Evolutionary conservation across 441 rosid species (phyloP).

Genomic region (Euphorbia schlechtendalii): DNA sequence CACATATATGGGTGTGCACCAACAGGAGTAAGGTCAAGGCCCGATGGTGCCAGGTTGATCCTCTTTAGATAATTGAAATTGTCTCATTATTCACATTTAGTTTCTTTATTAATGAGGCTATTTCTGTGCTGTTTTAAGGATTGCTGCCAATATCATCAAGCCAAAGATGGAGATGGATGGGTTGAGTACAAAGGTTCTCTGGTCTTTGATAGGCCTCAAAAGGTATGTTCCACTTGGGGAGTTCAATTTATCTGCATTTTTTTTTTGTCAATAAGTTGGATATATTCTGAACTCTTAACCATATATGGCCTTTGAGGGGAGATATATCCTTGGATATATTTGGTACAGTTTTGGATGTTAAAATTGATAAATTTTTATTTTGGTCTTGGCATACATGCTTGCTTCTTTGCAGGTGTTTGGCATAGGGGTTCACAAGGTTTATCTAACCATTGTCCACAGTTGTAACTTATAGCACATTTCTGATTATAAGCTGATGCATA

Average conservation of each 20-base stretch:
- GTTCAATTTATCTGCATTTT: background rate
- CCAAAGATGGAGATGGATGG: constrained; percentile 99
- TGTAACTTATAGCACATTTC: no score
- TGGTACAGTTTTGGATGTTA: background rate
- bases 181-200: constrained; percentile 89
- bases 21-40: constrained; percentile 80
- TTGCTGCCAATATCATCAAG: constrained; percentile 94
- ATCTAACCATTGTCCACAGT: background rate
- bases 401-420: background rate
- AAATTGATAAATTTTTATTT: background rate
- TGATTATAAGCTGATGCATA: no score
- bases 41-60: constrained; percentile 95
- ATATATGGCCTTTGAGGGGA: no score
- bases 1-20: constrained; percentile 98
- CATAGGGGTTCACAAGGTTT: background rate
- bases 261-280: background rate
- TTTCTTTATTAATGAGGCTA: constrained; percentile 9
- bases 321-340: no score
- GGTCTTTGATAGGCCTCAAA: constrained; percentile 72
- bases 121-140: constrained; percentile 52
- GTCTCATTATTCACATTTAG: background rate
- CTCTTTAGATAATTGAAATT: constrained; percentile 12
- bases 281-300: no score
- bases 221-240: constrained; percentile 35
- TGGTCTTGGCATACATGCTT: background rate